Conservation (phyloP, 2,329 filamentous ascomycete genomes). For the Polytolypa hystricis region DNA sequence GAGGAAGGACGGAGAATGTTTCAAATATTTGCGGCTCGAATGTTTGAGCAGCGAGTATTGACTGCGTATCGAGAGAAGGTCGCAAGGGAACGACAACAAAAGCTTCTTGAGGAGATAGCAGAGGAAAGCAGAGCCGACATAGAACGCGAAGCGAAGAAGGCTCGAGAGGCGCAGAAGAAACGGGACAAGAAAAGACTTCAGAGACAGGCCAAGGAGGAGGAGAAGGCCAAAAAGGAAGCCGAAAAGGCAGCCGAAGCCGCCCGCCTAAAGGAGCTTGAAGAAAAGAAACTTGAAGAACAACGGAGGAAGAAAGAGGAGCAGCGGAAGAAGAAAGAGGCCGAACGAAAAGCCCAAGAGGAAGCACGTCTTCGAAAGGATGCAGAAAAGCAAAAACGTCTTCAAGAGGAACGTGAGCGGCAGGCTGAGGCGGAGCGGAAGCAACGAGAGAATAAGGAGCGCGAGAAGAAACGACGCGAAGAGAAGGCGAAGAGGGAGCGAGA, state of each 20-base stretch:
- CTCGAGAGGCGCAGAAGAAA: constrained; percentile 85
- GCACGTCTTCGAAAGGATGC: constrained; percentile 75
- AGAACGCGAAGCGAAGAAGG: constrained; percentile 82
- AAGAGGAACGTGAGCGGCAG: constrained; percentile 77
- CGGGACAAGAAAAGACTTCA: constrained; percentile 89
- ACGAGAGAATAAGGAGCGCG: constrained; percentile 65
- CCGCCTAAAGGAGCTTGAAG: constrained; percentile 61
- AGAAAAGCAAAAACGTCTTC: constrained; percentile 65
- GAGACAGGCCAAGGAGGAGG: constrained; percentile 80
- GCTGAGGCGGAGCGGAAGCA: constrained; percentile 76
- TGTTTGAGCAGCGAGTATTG: constrained; percentile 96
- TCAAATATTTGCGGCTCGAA: constrained; percentile 95
- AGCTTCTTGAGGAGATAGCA: constrained; percentile 80
- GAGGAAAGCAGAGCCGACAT: constrained; percentile 69
- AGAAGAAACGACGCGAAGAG: constrained; percentile 65
- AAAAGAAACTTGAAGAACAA: constrained; percentile 69
- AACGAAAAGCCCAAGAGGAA: constrained; percentile 83
- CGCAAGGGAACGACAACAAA: constrained; percentile 78
- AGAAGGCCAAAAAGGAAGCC: constrained; percentile 75
- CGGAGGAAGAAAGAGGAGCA: constrained; percentile 78
- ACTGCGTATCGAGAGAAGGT: constrained; percentile 98
- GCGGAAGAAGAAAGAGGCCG: constrained; percentile 78
- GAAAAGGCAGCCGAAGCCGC: constrained; percentile 83
- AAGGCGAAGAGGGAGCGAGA: constrained; percentile 68
- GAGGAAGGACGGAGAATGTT: constrained; percentile 98